Base-by-base conservation (phyloP, 768 basidiomycete species). In the Ramaria sp. region DNA sequence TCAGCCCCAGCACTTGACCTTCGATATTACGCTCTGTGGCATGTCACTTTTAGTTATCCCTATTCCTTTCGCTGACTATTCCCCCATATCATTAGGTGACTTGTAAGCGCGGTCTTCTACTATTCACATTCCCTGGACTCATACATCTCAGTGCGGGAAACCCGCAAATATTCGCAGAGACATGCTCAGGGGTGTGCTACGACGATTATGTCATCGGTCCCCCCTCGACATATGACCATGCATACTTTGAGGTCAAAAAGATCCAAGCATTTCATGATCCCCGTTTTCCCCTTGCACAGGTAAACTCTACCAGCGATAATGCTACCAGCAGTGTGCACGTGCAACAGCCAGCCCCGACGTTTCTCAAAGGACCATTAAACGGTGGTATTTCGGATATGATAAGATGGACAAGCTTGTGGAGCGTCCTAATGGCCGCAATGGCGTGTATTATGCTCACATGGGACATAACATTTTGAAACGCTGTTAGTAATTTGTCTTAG, bases 181-280 rank as follows among this genome's bases (percentile, higher is more conserved):
- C 85, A 0, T 88, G 84, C 70, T 64, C 73, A 7, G 83, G 82
- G 19, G 68, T 70, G 1, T 85, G 87, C 68, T 88, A 90, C 69
- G 72, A 76, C 10, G 79, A 85, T 70, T 86, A 79, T 57, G 86
- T 88, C 46, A 70, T 85, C 57, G 83, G 83, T 5, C 65, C 79
- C 57, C 76, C 80, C 3, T 75, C 80, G 13, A 77, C 75, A 61
- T 88, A 82, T 68, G 74, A 79, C 65, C 74, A 72, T 34, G 84
- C 84, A 0, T 86, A 82, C 70, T 91, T 88, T 62, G 87, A 90
- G 65, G 75, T 91, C 53, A 73, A 76, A 15, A 81, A 74, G 27
- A 72, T 87, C 59, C 74, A 76, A 46, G 70, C 83, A 15, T 83
- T 71, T 61, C 46, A 59, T 30, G 51, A 52, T 22, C 37, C 51